Percentiles rank a stretch among this genome's conserved stretches.
Evolutionary conservation across 139 green algal genomes (phyloP).

Genomic region (Coelastrella sp.): DNA sequence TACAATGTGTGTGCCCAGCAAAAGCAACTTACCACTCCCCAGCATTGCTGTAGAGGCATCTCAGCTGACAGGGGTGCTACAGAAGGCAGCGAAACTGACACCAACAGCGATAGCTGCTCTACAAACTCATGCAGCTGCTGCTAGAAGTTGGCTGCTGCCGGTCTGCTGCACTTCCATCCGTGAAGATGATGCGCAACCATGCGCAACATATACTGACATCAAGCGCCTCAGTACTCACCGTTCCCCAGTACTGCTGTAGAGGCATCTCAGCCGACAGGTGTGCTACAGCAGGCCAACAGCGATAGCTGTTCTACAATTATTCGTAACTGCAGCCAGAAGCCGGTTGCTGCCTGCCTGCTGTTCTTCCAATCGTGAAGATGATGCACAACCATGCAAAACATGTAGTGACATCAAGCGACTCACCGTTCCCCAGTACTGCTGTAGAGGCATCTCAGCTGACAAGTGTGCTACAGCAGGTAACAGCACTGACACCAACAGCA

Average conservation of each 20-base stretch:
- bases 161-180: conserved; percentile 30
- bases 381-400: too few species aligned
- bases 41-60: conserved; percentile 36
- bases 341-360: conserved; percentile 30
- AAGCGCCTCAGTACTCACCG: not conserved
- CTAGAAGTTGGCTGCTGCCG: conserved; percentile 14
- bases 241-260: conserved; percentile 34
- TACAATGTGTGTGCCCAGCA: not conserved
- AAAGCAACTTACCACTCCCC: not conserved
- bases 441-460: conserved; percentile 34
- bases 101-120: conserved; percentile 40
- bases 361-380: too few species aligned
- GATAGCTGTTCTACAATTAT: conserved; percentile 30
- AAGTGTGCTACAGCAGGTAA: conserved; percentile 19
- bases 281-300: conserved; percentile 23
- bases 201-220: not conserved
- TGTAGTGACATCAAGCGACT: not conserved
- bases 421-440: conserved; percentile 32
- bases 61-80: conserved; percentile 29
- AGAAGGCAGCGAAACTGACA: conserved; percentile 24
- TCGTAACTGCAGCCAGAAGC: not conserved
- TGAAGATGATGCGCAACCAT: too few species aligned
- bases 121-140: not conserved
- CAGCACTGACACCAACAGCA: conserved; percentile 44
- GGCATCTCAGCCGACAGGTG: conserved; percentile 39